Base-by-base conservation (phyloP, 2,329 filamentous ascomycete genomes). In the Sarocladiaceae sp. region DNA sequence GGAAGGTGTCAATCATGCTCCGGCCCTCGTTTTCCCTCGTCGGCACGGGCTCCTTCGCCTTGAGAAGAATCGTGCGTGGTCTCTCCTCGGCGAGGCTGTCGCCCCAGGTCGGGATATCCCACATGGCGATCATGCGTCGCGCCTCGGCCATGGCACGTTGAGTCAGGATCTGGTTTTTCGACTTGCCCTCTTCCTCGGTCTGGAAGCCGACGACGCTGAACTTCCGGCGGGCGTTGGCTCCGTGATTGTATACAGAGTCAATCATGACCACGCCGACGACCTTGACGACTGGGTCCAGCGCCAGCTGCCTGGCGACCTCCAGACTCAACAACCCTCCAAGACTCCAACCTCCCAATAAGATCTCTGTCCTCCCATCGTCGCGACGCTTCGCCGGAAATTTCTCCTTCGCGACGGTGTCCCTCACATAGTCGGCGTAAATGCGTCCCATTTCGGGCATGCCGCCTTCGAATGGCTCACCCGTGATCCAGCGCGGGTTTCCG, bases 321-420 rank as follows among this genome's bases (percentile, higher is more conserved):
- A 79, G 60, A 6, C 72, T 67, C 13, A 78, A 53, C 33, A 73
- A 53, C 0, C 75, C 76, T 11, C 76, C 76, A 3, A 78, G 53
- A 3, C 73, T 76, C 75, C 75, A 79, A 3, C 75, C 76, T 2
- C 75, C 74, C 7, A 80, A 56, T 4, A 79, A 54, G 32, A 80
- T 61, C 19, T 67, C 52, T 12, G 57, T 51, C 44, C 51, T 56
- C 33, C 58, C 61, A 37, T 58, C 53, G 10, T 23, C 18, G 12
- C 55, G 57, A 24, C 50, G 52, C 45, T 50, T 52, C 31, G 47
- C 49, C 2, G 58, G 59, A 20, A 66, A 64, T 9, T 52, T 50
- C 2, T 50, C 34, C 2, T 55, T 47, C 0, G 58, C 51, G 2
- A 75, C 53, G 1, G 61, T 55, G 18, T 57, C 49, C 23, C 62